Evolutionary conservation across 2,329 filamentous ascomycete species (phyloP).

Genomic region (Fusarium gaditjirri): DNA sequence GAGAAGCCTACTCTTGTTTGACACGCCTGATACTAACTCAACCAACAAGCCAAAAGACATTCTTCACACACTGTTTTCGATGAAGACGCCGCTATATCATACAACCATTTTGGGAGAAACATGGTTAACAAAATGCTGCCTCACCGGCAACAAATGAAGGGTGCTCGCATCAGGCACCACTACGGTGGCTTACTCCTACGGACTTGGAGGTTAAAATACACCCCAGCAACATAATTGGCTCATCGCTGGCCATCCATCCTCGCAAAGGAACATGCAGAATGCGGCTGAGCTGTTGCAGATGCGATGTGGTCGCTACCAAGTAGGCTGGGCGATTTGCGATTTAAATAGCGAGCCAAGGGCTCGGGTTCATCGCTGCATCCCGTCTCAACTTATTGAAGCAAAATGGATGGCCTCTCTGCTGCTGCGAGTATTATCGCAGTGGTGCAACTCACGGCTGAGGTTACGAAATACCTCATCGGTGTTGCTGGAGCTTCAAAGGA

Average conservation of each 20-base stretch:
- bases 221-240: neutral
- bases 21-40: neutral
- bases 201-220: neutral
- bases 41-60: neutral
- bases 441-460: constrained; percentile 29
- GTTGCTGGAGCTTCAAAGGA: constrained; percentile 26
- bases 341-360: neutral
- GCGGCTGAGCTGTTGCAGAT: neutral
- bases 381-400: neutral
- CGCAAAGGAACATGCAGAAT: neutral
- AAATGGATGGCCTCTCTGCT: neutral
- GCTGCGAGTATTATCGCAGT: constrained; percentile 38
- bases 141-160: neutral
- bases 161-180: neutral
- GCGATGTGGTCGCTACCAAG: neutral
- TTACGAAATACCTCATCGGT: constrained; percentile 28
- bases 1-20: neutral
- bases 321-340: neutral
- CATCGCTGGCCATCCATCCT: neutral
- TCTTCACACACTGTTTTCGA: neutral
- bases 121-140: neutral
- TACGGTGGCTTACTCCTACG: neutral
- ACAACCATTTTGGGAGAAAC: neutral
- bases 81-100: neutral
- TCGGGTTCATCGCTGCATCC: neutral